These are phyloP conservation scores for Hypoxylon sp. DNA, from an alignment of 2,329 filamentous ascomycete species.

Conservation along the genomic window DNA sequence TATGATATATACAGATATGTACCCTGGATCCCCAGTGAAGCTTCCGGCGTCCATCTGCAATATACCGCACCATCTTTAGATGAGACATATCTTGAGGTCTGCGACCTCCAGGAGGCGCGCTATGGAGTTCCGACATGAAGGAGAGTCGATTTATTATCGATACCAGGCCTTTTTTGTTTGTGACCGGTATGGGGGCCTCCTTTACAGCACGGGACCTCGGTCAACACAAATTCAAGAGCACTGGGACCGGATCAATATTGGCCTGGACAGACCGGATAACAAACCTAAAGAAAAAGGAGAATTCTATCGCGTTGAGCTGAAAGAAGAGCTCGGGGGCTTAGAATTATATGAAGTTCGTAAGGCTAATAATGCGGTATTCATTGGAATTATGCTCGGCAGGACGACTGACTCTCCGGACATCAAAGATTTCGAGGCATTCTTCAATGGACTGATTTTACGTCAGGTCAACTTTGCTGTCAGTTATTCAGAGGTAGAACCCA, in stretches of 20 bases:
- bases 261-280: not conserved
- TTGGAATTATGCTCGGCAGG: conserved; percentile 27
- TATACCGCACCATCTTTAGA: not conserved
- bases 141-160: conserved; percentile 39
- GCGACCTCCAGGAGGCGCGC: not conserved
- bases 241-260: conserved; percentile 22
- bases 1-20: conserved; percentile 22
- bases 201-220: conserved; percentile 34
- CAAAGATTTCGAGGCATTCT: conserved; percentile 35
- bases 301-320: conserved; percentile 14
- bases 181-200: conserved; percentile 11
- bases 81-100: conserved; percentile 4
- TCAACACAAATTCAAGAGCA: conserved; percentile 10
- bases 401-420: not conserved
- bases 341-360: conserved; percentile 23
- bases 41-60: not conserved
- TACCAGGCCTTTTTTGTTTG: conserved; percentile 25
- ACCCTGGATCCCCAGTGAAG: conserved; percentile 15
- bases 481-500: not conserved
- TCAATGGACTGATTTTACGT: conserved; percentile 26
- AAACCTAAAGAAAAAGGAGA: not conserved
- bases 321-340: conserved; percentile 8
- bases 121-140: conserved; percentile 35
- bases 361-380: not conserved
- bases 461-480: conserved; percentile 28